These are phyloP conservation scores for Hyphopichia khmerensis DNA, from an alignment of 1,139 yeast genomes.

Conservation along the genomic window DNA sequence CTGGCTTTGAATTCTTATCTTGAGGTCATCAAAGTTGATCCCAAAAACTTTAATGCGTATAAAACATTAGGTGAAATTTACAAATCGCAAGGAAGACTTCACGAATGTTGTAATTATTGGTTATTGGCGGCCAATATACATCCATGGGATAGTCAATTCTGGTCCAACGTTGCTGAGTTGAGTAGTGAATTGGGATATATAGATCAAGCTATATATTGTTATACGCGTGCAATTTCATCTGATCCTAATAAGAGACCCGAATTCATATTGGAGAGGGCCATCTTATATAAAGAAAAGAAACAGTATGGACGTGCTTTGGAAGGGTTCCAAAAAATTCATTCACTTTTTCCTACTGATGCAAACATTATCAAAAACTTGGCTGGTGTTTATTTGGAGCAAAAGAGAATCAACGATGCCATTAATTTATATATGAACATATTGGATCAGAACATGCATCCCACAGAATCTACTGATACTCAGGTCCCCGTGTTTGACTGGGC, in stretches of 20 bases:
- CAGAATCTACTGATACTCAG: constrained; percentile 21
- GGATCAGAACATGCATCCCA: constrained; percentile 49
- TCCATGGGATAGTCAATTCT: constrained; percentile 73
- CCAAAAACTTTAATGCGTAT: constrained; percentile 78
- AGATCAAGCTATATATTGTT: constrained; percentile 83
- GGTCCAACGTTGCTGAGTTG: constrained; percentile 81
- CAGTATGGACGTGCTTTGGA: constrained; percentile 73
- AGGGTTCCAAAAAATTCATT: constrained; percentile 64
- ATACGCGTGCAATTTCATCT: constrained; percentile 66
- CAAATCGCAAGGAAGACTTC: constrained; percentile 60
- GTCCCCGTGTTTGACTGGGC: constrained; percentile 76
- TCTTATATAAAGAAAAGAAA: constrained; percentile 62
- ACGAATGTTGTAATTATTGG: constrained; percentile 81
- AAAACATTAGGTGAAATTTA: constrained; percentile 84
- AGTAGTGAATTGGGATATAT: constrained; percentile 69
- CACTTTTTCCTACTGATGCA: constrained; percentile 60
- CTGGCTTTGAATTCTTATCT: constrained; percentile 65
- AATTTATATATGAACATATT: constrained; percentile 68
- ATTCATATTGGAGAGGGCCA: constrained; percentile 59
- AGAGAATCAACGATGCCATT: constrained; percentile 78
- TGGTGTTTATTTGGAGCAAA: constrained; percentile 70
- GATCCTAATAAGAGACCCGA: constrained; percentile 53
- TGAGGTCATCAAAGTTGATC: constrained; percentile 77
- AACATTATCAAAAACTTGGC: constrained; percentile 73
- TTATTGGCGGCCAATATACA: constrained; percentile 80